Conservation (phyloP, 495 filamentous ascomycete species). For the Penicillium ochrochloron region DNA sequence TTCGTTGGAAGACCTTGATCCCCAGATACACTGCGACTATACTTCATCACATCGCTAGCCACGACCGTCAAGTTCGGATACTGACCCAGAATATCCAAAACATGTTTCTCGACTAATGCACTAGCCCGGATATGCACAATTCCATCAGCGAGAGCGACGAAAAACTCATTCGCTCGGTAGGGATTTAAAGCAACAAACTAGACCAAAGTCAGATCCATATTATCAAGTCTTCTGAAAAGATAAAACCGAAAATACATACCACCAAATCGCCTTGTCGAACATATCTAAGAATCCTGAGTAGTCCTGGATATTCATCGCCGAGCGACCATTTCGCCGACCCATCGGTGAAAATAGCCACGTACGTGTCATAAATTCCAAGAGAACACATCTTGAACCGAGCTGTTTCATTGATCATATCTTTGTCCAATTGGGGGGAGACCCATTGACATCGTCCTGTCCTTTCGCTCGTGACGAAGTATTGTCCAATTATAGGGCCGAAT, state of each 20-base stretch:
- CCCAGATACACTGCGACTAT: not conserved
- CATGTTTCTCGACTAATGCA: constrained; percentile 11
- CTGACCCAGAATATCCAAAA: constrained; percentile 5
- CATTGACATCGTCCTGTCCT: constrained; percentile 3
- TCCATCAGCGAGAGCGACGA: constrained; percentile 14
- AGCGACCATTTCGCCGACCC: constrained; percentile 4
- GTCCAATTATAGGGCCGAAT: constrained; percentile 1
- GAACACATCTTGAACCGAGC: constrained; percentile 2
- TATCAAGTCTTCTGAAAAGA: not conserved
- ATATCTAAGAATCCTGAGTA: constrained; percentile 1
- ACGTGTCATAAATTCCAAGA: not conserved
- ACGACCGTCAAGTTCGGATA: constrained; percentile 7
- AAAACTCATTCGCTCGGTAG: constrained; percentile 11
- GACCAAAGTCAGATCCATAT: not conserved
- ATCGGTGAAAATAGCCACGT: constrained; percentile 11
- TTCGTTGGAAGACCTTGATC: constrained; percentile 1
- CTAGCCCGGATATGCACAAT: constrained; percentile 16
- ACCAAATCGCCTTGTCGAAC: constrained; percentile 12
- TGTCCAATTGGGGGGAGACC: not conserved
- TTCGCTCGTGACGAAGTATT: constrained; percentile 8
- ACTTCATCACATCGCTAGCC: constrained; percentile 1
- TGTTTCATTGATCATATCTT: not conserved
- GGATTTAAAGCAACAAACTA: constrained; percentile 11
- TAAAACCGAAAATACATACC: not conserved
- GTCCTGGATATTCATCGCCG: not conserved